Evolutionary conservation across 768 basidiomycete species (phyloP), one percentile per base, ranked within the genome.

Genomic region (Lepiota venenata): DNA sequence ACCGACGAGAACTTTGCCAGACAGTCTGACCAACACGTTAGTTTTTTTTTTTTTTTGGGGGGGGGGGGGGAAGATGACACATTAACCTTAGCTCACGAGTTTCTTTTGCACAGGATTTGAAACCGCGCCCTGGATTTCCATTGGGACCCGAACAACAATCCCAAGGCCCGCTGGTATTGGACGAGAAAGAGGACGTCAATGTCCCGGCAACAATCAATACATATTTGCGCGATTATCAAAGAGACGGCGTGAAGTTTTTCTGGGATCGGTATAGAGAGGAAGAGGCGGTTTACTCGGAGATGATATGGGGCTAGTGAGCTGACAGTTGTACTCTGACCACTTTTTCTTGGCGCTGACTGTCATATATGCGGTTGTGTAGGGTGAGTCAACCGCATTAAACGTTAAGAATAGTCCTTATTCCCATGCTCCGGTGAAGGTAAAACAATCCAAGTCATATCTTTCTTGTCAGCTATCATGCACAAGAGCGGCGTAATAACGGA

Each of bases 381-480:
- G 62, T 63, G 22, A 40, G 52, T 44, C 15, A 47, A 48, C 46
- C 32, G 46, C 16, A 20, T 7, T 42, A n/a, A 9, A 47, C 18
- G 43, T 57, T 53, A 32, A 9, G 8, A 4, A 25, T 58, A 57
- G 37, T 21, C 21, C 47, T 55, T 50, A 51, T 38, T 57, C 56
- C 44, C 51, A 32, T 39, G 18, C 7, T 47, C 52, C 39, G 12
- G 16, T 3, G 18, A 73, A 77, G 96, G 88, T 2, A 98, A 98
- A 79, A 98, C 96, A 0, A 93, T 98, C 18, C 96, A 98, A 67
- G 87, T 93, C 21, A 90, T 94, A 42, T 80, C 88, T 0, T 90
- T 93, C 63, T 77, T 98, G 2, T 88, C 92, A 0, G 94, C 95
- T 0, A 88, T 98, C 55, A 96, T 97, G 95, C 72, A 77, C 57